A percentile compares a stretch with the other conserved stretches of the same genome.
phyloP scores from a whole-genome alignment of 495 filamentous ascomycete genomes.

The Penicillium cosmopolitanum region DNA sequence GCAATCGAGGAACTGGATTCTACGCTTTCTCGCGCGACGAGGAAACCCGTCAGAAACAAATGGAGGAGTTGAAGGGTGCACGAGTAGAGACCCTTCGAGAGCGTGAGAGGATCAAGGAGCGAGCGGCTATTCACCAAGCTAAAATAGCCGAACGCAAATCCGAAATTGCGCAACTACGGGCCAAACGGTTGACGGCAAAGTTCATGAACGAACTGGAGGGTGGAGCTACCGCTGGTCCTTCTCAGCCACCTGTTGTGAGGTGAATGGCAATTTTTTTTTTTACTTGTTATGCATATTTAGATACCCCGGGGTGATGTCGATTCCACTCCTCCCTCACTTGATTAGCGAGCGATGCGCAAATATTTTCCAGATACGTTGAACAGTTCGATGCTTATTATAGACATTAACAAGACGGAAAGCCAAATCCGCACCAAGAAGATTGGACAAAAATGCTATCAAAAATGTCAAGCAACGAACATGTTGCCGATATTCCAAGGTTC shows the following conservation, averaged over 20 bases:
- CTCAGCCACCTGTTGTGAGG: neutral
- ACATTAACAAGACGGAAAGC: neutral
- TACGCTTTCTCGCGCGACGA: slow-evolving; percentile 80
- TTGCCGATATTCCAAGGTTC: neutral
- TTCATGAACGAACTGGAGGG: slow-evolving; percentile 61
- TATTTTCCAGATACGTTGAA: neutral
- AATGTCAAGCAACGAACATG: neutral
- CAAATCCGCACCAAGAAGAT: neutral
- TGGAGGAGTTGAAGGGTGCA: slow-evolving; percentile 70
- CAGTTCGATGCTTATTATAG: neutral
- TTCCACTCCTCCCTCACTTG: neutral
- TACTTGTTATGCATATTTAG: neutral
- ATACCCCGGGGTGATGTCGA: neutral
- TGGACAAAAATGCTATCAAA: neutral
- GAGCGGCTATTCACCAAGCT: neutral
- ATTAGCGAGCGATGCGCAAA: neutral
- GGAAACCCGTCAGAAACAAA: slow-evolving; percentile 67
- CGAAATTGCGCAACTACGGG: slow-evolving; percentile 41
- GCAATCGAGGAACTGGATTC: slow-evolving; percentile 88
- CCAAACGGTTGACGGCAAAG: slow-evolving; percentile 64
- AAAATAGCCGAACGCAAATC: neutral
- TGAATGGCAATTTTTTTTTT: neutral
- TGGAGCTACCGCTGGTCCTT: neutral
- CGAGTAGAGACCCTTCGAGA: slow-evolving; percentile 66
- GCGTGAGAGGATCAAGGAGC: slow-evolving; percentile 45